Conservation (phyloP, 2,329 filamentous ascomycete genomes). For the Curvularia eragrostidis region DNA sequence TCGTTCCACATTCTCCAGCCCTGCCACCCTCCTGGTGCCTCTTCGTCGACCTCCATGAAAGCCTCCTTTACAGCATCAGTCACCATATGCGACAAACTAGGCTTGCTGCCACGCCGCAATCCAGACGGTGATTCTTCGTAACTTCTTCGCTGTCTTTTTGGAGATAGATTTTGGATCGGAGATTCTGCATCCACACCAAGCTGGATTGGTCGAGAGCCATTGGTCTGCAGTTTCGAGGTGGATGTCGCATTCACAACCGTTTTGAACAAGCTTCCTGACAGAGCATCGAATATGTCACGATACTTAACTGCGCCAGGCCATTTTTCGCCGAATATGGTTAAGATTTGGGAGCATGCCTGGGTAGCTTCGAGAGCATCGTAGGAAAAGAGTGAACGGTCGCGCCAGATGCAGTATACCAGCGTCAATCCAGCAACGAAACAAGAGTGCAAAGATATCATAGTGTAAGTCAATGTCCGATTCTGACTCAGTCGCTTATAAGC, state of each 20-base stretch:
- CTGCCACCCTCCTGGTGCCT: slow-evolving; percentile 37
- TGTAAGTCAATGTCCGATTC: slow-evolving; percentile 35
- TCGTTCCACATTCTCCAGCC: slow-evolving; percentile 40
- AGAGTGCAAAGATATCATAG: slow-evolving; percentile 37
- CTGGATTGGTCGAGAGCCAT: slow-evolving; percentile 8
- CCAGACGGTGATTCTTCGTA: slow-evolving; percentile 2
- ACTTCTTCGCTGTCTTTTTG: neutral
- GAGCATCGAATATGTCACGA: slow-evolving; percentile 37
- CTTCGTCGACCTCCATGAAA: slow-evolving; percentile 40
- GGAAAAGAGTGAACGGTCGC: slow-evolving; percentile 31
- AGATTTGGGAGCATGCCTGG: slow-evolving; percentile 32
- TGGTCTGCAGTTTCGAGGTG: neutral
- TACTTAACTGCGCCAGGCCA: slow-evolving; percentile 39
- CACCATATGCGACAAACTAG: slow-evolving; percentile 22
- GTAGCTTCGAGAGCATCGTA: slow-evolving; percentile 38
- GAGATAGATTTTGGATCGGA: neutral
- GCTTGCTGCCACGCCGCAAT: neutral
- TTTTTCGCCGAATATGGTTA: slow-evolving; percentile 38
- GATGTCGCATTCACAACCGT: slow-evolving; percentile 7
- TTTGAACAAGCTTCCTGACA: slow-evolving; percentile 31
- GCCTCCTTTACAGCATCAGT: slow-evolving; percentile 38
- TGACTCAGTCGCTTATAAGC: slow-evolving; percentile 36
- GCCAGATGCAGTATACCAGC: slow-evolving; percentile 38
- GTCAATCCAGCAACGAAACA: slow-evolving; percentile 38
- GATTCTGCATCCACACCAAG: slow-evolving; percentile 12